Conservation (phyloP, 108 stramenopile genomes). For the Phaeodactylum tricornutum region DNA sequence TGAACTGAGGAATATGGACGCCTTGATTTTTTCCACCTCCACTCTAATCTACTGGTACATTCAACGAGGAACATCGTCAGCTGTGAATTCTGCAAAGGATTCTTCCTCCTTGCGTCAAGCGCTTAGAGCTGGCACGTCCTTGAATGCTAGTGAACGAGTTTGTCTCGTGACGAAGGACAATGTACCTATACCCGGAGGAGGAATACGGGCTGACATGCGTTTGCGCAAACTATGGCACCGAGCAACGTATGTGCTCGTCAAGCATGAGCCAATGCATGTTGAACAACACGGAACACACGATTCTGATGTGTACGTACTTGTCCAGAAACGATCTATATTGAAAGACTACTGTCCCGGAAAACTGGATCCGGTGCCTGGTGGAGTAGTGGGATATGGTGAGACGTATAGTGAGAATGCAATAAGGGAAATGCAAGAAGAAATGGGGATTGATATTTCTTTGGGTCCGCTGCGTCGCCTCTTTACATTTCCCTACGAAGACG, state of each 20-base stretch:
- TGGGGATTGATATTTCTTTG: constrained; percentile 28
- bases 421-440: constrained; percentile 51
- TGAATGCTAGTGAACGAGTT: constrained; percentile 34
- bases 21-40: too few species aligned
- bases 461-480: constrained; percentile 17
- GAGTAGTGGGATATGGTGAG: constrained; percentile 48
- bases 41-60: too few species aligned
- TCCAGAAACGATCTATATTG: constrained; percentile 27
- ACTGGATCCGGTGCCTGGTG: constrained; percentile 51
- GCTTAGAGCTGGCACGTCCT: constrained; percentile 19
- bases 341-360: constrained; percentile 56
- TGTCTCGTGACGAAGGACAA: constrained; percentile 34
- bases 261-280: constrained; percentile 10
- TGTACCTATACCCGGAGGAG: constrained; percentile 17
- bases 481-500: constrained; percentile 53
- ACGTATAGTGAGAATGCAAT: constrained; percentile 31
- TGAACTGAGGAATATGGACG: too few species aligned
- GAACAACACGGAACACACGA: constrained; percentile 9
- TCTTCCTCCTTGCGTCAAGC: too few species aligned
- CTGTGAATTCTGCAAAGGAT: too few species aligned
- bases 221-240: constrained; percentile 48
- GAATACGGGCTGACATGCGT: constrained; percentile 26
- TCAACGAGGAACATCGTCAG: too few species aligned
- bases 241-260: constrained; percentile 42
- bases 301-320: constrained; percentile 18